Conservation (phyloP, 1,284 basidiomycete genomes). For the Cutaneotrichosporon arboriforme region DNA sequence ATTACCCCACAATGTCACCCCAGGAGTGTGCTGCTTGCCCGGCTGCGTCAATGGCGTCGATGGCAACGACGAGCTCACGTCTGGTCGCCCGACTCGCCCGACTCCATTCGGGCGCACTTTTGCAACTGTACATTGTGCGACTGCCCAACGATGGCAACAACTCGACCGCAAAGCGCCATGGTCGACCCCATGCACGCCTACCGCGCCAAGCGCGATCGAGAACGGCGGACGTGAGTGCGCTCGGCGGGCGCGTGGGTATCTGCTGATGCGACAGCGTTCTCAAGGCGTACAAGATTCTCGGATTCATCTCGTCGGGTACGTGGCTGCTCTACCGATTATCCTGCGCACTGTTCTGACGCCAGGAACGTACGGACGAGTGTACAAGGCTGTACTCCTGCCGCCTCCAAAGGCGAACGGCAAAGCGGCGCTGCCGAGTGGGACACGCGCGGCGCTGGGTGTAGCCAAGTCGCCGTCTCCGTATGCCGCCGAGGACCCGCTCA, state of each 20-base stretch:
- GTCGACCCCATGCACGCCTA: conserved; percentile 67
- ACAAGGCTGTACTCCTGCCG: conserved; percentile 70
- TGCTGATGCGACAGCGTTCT: conserved; percentile 52
- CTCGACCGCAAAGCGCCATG: conserved; percentile 19
- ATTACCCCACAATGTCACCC: too few relatives aligned
- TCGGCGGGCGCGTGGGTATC: background rate
- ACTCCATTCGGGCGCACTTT: too few relatives aligned
- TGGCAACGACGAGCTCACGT: too few relatives aligned
- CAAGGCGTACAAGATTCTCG: conserved; percentile 83
- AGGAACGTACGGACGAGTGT: conserved; percentile 96
- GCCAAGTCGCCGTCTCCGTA: conserved; percentile 12
- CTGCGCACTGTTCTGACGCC: background rate
- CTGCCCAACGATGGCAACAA: conserved; percentile 10
- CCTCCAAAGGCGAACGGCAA: conserved; percentile 26
- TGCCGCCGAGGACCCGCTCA: conserved; percentile 23
- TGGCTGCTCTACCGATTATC: background rate
- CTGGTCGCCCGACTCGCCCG: too few relatives aligned
- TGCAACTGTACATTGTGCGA: too few relatives aligned
- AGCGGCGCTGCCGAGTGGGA: conserved; percentile 22
- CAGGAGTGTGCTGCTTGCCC: too few relatives aligned
- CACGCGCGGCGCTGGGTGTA: conserved; percentile 27
- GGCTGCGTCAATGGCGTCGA: too few relatives aligned
- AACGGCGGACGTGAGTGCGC: conserved; percentile 51
- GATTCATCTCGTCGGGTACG: conserved; percentile 80
- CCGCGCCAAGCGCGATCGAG: conserved; percentile 66